phyloP scores from a whole-genome alignment of 2,329 filamentous ascomycete genomes.

The Diaporthe sp. region DNA sequence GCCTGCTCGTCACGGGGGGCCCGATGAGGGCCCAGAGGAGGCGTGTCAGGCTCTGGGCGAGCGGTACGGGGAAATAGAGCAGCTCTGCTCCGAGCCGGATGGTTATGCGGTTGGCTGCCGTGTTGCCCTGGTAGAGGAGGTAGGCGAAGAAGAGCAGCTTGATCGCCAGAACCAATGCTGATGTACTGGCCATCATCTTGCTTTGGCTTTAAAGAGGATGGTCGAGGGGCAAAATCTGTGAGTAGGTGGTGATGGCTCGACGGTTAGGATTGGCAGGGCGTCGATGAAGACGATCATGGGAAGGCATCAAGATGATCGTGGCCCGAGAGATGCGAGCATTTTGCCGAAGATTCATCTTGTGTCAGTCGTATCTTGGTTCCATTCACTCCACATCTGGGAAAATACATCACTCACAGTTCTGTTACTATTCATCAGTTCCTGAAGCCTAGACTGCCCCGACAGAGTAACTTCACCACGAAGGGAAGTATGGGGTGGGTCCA shows the following conservation, averaged over 20 bases:
- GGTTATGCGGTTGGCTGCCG: not conserved
- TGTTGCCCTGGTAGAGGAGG: not conserved
- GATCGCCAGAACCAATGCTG: not conserved
- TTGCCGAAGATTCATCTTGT: not conserved
- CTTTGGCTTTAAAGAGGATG: rapidly evolving
- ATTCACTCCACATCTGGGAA: not conserved
- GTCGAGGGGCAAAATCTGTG: too few relatives aligned
- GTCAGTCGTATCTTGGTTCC: rapidly evolving
- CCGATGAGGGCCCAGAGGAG: not conserved
- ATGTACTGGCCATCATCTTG: not conserved
- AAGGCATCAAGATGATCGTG: not conserved
- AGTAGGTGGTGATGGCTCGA: not conserved
- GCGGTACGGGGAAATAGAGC: not conserved
- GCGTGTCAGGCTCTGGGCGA: not conserved
- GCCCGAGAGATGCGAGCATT: not conserved
- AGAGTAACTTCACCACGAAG: too few relatives aligned
- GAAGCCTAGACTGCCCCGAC: too few relatives aligned
- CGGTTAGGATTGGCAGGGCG: not conserved
- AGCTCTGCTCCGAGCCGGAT: not conserved
- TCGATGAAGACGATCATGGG: not conserved
- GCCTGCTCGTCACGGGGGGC: not conserved
- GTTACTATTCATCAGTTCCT: too few relatives aligned
- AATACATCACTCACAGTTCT: not conserved
- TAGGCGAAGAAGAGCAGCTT: not conserved
- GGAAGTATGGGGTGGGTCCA: too few relatives aligned